Conservation (phyloP, 2,329 filamentous ascomycete species). For the Penicillium sp. region DNA sequence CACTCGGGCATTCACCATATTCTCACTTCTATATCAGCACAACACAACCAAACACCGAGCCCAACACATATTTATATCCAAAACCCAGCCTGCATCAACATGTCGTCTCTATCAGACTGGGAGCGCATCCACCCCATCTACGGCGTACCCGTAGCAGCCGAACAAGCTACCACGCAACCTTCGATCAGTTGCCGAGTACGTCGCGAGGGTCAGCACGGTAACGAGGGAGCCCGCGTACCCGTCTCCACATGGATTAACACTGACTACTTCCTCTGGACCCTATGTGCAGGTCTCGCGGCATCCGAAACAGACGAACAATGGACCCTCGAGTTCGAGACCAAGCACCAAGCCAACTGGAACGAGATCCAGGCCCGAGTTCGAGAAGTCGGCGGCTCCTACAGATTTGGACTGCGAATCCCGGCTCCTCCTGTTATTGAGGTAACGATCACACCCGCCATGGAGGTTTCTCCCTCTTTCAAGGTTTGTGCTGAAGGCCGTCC, state of each 20-base stretch:
- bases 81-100: background rate
- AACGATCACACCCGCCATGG: background rate
- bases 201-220: background rate
- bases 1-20: too few species aligned
- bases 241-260: constrained; percentile 6
- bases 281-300: background rate
- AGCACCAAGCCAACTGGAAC: background rate
- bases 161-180: background rate
- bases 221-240: too few species aligned
- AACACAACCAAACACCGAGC: background rate
- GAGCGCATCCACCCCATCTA: background rate
- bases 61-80: background rate
- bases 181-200: background rate
- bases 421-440: background rate
- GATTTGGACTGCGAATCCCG: background rate
- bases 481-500: background rate
- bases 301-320: background rate
- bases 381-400: background rate
- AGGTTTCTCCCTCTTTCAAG: background rate
- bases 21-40: too few species aligned
- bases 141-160: background rate
- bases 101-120: background rate
- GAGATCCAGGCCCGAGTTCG: constrained; percentile 1
- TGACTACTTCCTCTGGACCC: constrained; percentile 7
- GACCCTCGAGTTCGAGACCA: background rate